Evolutionary conservation across 2,329 filamentous ascomycete species (phyloP), one percentile per base, ranked within the genome.

Genomic region (Aspergillus texensis): DNA sequence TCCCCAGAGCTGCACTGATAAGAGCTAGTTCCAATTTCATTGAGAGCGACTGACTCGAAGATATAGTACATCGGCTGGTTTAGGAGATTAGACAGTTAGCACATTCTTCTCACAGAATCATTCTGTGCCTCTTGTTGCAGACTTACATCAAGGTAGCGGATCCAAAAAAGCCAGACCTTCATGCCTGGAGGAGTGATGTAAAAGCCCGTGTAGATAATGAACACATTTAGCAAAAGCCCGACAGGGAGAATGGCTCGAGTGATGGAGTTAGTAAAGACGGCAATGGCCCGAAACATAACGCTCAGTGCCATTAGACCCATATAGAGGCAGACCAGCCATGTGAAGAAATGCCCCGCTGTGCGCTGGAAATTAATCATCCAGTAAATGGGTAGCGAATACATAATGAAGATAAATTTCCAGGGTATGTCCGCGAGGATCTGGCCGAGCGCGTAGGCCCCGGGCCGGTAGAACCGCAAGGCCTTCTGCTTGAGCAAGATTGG

Each of bases 221-320:
- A 91, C 28, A 93, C 78, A 0, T 91, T 93, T 66, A 95, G 91
- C 62, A 92, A 85, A 1, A 91, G 83, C 16, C 91, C 89, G 8
- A 91, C 91, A 58, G 91, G 89, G 74, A 93, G 93, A 75, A 93
- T 91, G 6, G 92, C 92, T 43, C 90, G 91, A 73, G 94, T 90
- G 64, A 94, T 95, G 70, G 92, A 91, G 0, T 90, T 89, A 64
- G 89, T 92, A 12, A 91, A 66, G 65, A 88, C 91, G 9, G 88
- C 91, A 2, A 93, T 82, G 11, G 89, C 90, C 63, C 91, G 82
- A 80, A 93, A 92, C 75, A 91, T 90, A 3, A 92, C 79, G 0
- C 89, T 91, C 88, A 92, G 91, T 8, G 85, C 85, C 46, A 91
- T 83, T 2, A 58, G 62, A 10, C 55, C 59, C 19, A 64, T 41